Conservation (phyloP, 2,329 filamentous ascomycete genomes). For the Aspergillus vadensis region DNA sequence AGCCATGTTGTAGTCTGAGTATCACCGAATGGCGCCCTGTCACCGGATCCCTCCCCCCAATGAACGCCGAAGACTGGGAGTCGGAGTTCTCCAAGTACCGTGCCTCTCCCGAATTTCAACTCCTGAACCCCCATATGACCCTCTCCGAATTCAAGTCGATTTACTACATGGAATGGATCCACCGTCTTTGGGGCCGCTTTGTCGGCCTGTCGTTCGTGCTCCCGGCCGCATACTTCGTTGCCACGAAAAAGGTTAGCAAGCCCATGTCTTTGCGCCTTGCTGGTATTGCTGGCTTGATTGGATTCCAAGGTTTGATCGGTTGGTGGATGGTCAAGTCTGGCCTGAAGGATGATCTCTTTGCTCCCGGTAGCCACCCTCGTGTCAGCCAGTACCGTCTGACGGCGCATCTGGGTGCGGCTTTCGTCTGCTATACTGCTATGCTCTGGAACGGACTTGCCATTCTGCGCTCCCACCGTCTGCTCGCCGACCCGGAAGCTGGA, state of each 20-base stretch:
- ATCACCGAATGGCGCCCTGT: constrained; percentile 99
- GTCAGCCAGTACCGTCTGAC: constrained; percentile 94
- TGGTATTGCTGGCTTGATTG: constrained; percentile 86
- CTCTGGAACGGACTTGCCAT: constrained; percentile 83
- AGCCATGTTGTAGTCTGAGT: constrained; percentile 65
- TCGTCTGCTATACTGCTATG: constrained; percentile 93
- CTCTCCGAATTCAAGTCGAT: constrained; percentile 96
- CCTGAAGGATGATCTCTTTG: constrained; percentile 92
- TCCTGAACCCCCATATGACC: constrained; percentile 90
- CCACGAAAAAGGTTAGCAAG: constrained; percentile 72
- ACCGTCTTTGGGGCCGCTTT: constrained; percentile 89
- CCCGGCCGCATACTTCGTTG: constrained; percentile 85
- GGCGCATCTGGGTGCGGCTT: constrained; percentile 85
- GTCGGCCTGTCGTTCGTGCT: constrained; percentile 88
- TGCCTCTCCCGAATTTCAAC: constrained; percentile 86
- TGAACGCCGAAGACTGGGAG: constrained; percentile 80
- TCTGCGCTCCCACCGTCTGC: constrained; percentile 72
- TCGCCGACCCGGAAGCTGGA: constrained; percentile 67
- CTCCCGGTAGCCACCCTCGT: constrained; percentile 82
- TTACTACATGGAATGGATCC: constrained; percentile 99
- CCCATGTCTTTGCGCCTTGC: constrained; percentile 75
- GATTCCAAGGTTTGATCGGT: constrained; percentile 90
- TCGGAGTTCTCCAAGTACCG: constrained; percentile 91
- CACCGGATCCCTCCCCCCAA: constrained; percentile 84
- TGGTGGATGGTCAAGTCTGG: constrained; percentile 99